phyloP scores from a whole-genome alignment of 225 moss, liverwort and hornwort genomes.

The Climacium dendroides region DNA sequence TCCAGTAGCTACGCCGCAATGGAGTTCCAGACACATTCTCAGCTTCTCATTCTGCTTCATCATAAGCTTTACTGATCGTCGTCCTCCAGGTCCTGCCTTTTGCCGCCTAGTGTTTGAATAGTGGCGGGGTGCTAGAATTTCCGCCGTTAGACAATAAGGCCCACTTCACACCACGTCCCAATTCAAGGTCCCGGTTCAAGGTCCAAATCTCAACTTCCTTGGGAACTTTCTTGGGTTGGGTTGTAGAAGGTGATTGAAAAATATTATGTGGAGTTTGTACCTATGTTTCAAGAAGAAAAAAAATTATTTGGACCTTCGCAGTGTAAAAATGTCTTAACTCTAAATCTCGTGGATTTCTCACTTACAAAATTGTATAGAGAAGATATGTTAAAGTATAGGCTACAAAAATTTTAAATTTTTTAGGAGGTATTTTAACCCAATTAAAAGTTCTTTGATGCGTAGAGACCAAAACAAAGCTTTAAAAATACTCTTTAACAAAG shows the following conservation, averaged over 20 bases:
- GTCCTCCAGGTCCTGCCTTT: background rate
- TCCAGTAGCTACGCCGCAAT: background rate
- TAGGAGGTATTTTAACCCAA: rapidly evolving
- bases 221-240: too few relatives aligned
- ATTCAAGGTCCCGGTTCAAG: background rate
- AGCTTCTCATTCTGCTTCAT: background rate
- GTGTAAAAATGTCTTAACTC: too few relatives aligned
- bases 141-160: background rate
- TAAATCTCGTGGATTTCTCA: background rate
- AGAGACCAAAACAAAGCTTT: background rate
- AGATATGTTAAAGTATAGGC: background rate
- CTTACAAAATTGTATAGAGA: background rate
- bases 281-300: too few relatives aligned
- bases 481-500: background rate
- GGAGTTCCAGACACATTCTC: background rate
- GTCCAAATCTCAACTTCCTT: background rate
- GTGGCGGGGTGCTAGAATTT: background rate
- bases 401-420: rapidly evolving
- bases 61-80: background rate
- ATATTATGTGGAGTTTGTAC: too few relatives aligned
- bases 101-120: background rate
- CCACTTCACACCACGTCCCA: background rate
- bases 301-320: too few relatives aligned
- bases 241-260: background rate
- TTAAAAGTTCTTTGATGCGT: too few relatives aligned